Evolutionary conservation across 768 basidiomycete species (phyloP).

Genomic region (Cubamyces sp.): DNA sequence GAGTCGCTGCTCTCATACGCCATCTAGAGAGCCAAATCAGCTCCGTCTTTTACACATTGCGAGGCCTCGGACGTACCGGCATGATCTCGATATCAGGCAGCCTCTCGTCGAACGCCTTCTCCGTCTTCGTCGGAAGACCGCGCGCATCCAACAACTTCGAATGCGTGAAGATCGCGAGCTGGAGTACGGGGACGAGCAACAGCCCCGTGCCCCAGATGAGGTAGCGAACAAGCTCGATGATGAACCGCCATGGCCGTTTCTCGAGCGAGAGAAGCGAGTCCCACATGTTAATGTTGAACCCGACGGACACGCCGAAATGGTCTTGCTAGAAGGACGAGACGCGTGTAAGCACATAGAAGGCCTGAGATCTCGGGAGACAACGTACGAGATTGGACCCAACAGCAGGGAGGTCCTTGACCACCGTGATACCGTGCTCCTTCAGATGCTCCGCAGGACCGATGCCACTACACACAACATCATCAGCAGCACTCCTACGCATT

Average conservation of each 20-base stretch:
- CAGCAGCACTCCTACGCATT: not conserved
- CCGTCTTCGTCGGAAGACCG: slow-evolving; percentile 11
- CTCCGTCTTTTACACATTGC: not conserved
- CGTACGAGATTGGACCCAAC: slow-evolving; percentile 35
- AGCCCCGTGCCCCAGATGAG: slow-evolving; percentile 40
- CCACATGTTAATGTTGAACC: slow-evolving; percentile 38
- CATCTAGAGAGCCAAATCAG: slow-evolving; percentile 13
- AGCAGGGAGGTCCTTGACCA: slow-evolving; percentile 30
- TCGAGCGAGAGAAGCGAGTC: slow-evolving; percentile 39
- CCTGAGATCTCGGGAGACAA: not conserved
- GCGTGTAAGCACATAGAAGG: not conserved
- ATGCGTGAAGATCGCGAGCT: slow-evolving; percentile 38
- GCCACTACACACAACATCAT: slow-evolving; percentile 22
- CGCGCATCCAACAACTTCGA: slow-evolving; percentile 34
- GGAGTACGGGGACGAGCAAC: slow-evolving; percentile 36
- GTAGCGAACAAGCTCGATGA: slow-evolving; percentile 41
- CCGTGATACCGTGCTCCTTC: slow-evolving; percentile 26
- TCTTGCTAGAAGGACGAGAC: slow-evolving; percentile 37
- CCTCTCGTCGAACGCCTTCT: slow-evolving; percentile 28
- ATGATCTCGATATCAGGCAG: slow-evolving; percentile 47
- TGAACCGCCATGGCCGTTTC: slow-evolving; percentile 31
- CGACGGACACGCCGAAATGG: slow-evolving; percentile 41
- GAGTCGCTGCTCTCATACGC: slow-evolving; percentile 24
- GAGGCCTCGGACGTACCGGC: slow-evolving; percentile 27
- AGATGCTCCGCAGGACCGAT: slow-evolving; percentile 33